Percentiles rank a stretch among this genome's conserved stretches.
Evolutionary conservation across 2,329 filamentous ascomycete species (phyloP).

Genomic region (Elsinoe batatas): DNA sequence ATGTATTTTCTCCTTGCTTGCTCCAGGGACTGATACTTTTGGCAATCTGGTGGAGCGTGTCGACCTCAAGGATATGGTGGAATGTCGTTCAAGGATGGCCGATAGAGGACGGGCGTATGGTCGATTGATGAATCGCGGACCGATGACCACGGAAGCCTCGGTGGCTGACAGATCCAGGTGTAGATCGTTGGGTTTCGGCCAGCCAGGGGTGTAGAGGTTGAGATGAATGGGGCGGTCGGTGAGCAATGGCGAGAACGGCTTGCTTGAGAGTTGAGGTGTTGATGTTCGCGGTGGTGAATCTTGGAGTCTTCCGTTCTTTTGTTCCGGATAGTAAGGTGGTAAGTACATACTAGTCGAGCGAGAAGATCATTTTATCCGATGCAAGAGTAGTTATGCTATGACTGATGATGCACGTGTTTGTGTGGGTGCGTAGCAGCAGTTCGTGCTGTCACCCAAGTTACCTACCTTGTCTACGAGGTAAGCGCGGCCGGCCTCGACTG

Average conservation of each 20-base stretch:
- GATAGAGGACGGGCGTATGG: constrained; percentile 31
- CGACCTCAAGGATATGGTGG: constrained; percentile 32
- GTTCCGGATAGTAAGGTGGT: background rate
- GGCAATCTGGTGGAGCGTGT: constrained; percentile 19
- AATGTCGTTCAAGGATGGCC: constrained; percentile 36
- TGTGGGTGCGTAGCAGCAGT: too few relatives aligned
- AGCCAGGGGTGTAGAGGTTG: too few relatives aligned
- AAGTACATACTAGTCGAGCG: background rate
- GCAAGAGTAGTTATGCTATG: background rate
- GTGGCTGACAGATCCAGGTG: too few relatives aligned
- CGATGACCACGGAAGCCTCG: background rate
- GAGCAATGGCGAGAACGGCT: too few relatives aligned
- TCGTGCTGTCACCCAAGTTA: too few relatives aligned
- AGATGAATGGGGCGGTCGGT: too few relatives aligned
- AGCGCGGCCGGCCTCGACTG: too few relatives aligned
- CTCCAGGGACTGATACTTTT: background rate
- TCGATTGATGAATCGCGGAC: constrained; percentile 20
- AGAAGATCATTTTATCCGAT: background rate
- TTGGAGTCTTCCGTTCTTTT: background rate
- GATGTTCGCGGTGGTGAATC: background rate
- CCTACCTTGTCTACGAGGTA: too few relatives aligned
- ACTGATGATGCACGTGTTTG: background rate
- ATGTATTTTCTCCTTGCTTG: background rate
- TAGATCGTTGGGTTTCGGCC: background rate
- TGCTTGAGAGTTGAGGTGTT: too few relatives aligned